Evolutionary conservation across 1,139 yeast genomes (phyloP), one percentile per base, ranked within the genome.

Genomic region (Geotrichum citri-aurantii): DNA sequence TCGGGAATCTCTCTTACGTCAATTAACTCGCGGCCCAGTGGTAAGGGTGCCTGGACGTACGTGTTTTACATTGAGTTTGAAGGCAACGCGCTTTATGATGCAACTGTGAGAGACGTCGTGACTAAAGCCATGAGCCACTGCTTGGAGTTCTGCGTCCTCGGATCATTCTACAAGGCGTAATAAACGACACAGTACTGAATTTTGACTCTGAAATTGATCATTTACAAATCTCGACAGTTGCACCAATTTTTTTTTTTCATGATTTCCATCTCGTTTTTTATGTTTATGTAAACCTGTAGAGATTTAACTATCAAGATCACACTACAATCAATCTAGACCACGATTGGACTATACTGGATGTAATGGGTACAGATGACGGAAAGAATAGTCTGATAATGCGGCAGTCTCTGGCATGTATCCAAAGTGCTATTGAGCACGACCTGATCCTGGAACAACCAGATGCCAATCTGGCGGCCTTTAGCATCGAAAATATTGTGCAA

Each of bases 31-130:
- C 90, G 69, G 17, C 95, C 48, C n/a, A 80, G 88, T 1, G 78
- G 80, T 23, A 71, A 77, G 54, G 73, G 76, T 58, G 85, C 86
- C 40, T 92, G 97, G 98, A 85, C 85, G 65, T 89, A 91, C 68
- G 84, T 88, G 1, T 91, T 88, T 73, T 90, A 88, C 68, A 81
- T 88, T 14, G 97, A 92, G 68, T 79, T 82, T 55, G 69, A 69
- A 59, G 76, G 76, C 5, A 68, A 70, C 21, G 37, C 50, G 21
- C 23, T 29, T 5, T 40, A 58, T 21, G n/a, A n/a, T 14, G 12
- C 2, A 12, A 23, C 17, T 10, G 49, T 50, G n/a, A 33, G 27
- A 7, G 24, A 48, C 7, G 61, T 56, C 2, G 21, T 60, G 37
- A 27, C 51, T 11, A 50, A 31, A 19, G 57, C 55, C 10, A 21